A percentile compares a stretch with the other conserved stretches of the same genome.
Conservation (phyloP, 495 filamentous ascomycete genomes). For the Aspergillus sparsus region DNA sequence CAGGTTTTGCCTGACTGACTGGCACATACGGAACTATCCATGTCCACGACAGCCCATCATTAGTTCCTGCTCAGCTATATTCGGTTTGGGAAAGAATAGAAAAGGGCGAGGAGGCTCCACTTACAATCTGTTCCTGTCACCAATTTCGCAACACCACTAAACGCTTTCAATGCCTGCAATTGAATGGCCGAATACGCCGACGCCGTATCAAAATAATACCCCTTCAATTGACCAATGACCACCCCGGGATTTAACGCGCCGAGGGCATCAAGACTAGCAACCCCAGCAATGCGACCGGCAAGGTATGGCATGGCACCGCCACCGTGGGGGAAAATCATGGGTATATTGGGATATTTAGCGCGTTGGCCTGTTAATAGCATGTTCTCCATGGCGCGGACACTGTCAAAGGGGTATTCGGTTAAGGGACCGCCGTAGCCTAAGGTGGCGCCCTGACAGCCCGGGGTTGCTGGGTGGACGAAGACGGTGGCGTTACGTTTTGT, state of each 20-base stretch:
- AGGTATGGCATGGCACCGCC: slow-evolving; percentile 51
- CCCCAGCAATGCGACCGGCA: slow-evolving; percentile 28
- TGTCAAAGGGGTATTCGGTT: slow-evolving; percentile 61
- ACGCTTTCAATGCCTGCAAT: slow-evolving; percentile 23
- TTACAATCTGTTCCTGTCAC: slow-evolving; percentile 28
- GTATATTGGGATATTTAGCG: slow-evolving; percentile 43
- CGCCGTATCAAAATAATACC: slow-evolving; percentile 29
- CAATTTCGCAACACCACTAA: slow-evolving; percentile 18
- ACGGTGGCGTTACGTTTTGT: slow-evolving; percentile 36
- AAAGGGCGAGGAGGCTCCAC: background rate
- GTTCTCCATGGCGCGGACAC: slow-evolving; percentile 49
- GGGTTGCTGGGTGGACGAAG: slow-evolving; percentile 56
- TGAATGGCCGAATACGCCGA: slow-evolving; percentile 22
- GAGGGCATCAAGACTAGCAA: slow-evolving; percentile 19
- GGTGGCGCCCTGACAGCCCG: slow-evolving; percentile 30
- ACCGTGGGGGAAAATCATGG: slow-evolving; percentile 51
- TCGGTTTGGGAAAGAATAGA: too few relatives aligned
- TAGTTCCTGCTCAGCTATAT: too few relatives aligned
- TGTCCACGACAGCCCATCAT: too few relatives aligned
- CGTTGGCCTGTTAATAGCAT: slow-evolving; percentile 52
- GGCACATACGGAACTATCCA: slow-evolving; percentile 26
- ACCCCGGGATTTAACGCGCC: slow-evolving; percentile 13
- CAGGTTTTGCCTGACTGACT: slow-evolving; percentile 14
- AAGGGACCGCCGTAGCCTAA: slow-evolving; percentile 47
- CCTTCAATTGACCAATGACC: slow-evolving; percentile 20